Conservation (phyloP, 805 yeast genomes). For the Wickerhamiella siamensis region DNA sequence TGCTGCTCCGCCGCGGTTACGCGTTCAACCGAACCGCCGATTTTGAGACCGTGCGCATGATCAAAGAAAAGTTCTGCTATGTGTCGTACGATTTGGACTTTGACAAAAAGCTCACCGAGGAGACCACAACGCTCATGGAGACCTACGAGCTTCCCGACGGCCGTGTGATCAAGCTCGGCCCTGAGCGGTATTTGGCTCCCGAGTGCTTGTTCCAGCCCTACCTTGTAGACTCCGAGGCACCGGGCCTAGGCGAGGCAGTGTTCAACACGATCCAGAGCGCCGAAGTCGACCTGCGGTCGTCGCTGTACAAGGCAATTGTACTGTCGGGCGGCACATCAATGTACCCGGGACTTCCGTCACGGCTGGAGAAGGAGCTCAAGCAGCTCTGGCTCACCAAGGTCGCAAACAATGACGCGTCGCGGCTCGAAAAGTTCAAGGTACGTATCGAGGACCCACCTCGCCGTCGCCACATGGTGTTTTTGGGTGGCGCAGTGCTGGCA, state of each 20-base stretch:
- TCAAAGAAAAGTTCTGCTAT: slow-evolving; percentile 90
- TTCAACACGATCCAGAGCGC: slow-evolving; percentile 91
- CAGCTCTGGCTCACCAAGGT: slow-evolving; percentile 91
- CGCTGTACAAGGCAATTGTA: slow-evolving; percentile 82
- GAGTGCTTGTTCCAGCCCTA: slow-evolving; percentile 95
- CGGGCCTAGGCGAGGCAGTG: slow-evolving; percentile 86
- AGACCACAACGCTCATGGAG: slow-evolving; percentile 90
- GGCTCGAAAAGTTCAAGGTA: slow-evolving; percentile 78
- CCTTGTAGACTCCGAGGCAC: slow-evolving; percentile 89
- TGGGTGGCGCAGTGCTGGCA: slow-evolving; percentile 97
- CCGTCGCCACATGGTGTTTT: slow-evolving; percentile 96
- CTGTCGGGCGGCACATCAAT: slow-evolving; percentile 95
- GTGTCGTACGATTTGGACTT: slow-evolving; percentile 87
- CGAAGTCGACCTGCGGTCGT: slow-evolving; percentile 81
- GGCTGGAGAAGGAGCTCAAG: slow-evolving; percentile 89
- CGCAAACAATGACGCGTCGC: slow-evolving; percentile 68
- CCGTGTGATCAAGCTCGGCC: slow-evolving; percentile 80
- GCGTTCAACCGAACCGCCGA: slow-evolving; percentile 98
- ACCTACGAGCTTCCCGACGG: slow-evolving; percentile 94
- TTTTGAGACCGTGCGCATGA: slow-evolving; percentile 95
- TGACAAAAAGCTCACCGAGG: slow-evolving; percentile 75
- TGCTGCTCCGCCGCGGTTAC: slow-evolving; percentile 87
- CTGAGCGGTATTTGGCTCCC: slow-evolving; percentile 93
- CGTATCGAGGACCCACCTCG: slow-evolving; percentile 97
- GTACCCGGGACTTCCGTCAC: slow-evolving; percentile 96